Evolutionary conservation across 257 asterid genomes (phyloP).

Genomic region (Petunia secreta): DNA sequence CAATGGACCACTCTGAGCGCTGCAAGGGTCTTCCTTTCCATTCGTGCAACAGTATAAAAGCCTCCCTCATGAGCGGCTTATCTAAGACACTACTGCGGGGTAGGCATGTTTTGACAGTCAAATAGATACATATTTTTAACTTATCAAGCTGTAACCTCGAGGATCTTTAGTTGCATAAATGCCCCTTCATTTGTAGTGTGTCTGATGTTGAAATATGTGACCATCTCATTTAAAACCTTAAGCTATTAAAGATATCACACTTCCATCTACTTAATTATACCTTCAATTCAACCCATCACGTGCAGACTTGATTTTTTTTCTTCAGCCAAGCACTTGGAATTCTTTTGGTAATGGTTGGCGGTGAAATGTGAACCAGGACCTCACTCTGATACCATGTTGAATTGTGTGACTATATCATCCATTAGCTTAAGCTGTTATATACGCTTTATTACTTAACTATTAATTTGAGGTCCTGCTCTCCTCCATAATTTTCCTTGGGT

Average conservation of each 20-base stretch:
- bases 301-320: no score
- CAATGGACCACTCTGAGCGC: not conserved
- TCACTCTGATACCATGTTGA: not conserved
- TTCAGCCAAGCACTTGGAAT: no score
- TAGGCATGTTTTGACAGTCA: not conserved
- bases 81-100: not conserved
- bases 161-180: not conserved
- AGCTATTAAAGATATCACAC: no score
- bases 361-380: not conserved
- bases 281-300: no score
- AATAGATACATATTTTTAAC: not conserved
- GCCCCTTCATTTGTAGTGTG: not conserved
- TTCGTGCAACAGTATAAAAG: not conserved
- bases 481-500: constrained; percentile 39
- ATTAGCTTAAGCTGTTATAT: constrained; percentile 20
- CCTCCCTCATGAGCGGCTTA: not conserved
- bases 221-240: no score
- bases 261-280: no score
- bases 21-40: not conserved
- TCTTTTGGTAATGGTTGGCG: no score
- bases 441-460: no score
- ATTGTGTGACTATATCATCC: constrained; percentile 18
- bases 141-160: not conserved
- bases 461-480: not conserved
- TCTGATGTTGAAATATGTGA: not conserved